Evolutionary conservation across 2,329 filamentous ascomycete genomes (phyloP), one percentile per base, ranked within the genome.

Genomic region (Ascosphaera acerosa): DNA sequence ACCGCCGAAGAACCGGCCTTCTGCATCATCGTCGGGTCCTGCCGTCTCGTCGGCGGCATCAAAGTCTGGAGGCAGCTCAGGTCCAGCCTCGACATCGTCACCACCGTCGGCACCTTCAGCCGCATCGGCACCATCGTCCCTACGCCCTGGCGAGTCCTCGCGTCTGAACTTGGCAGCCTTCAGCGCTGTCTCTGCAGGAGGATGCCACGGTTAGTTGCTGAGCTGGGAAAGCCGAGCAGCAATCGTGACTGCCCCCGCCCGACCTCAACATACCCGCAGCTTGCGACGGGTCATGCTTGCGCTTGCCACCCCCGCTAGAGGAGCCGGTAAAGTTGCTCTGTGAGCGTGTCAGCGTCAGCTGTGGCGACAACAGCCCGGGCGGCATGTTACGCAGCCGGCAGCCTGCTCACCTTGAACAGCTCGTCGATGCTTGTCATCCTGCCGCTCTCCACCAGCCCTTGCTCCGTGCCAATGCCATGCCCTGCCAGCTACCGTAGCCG

Each of bases 1-100:
- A 33, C 81, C 77, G 27, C 84, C 87, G 43, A 92, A 97, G 58
- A 97, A 97, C 7, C 87, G 72, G 1, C 84, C 87, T 39, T 90
- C 87, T 32, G 91, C 80, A 42, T 91, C 82, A 40, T 84, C 76
- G n/a, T 28, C 26, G 14, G 26, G 26, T 14, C 26, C 26, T 6
- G 49, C 57, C 52, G 63, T 57, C 30, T 67, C 62, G 31, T 64
- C 62, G 30, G 65, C 66, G 20, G 61, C 55, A 32, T 60, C 61
- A 16, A 64, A 58, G 37, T 66, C 65, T 4, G 59, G 58, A 10
- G 66, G 62, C 20, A 64, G 53, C 27, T 66, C 59, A 1, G 62
- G 62, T 0, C 62, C 64, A 2, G 63, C 58, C 17, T 50, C 51
- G 33, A 56, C 51, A 17, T 50, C 50, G 15, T 58, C 58, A 12